Conservation (phyloP, 2,329 filamentous ascomycete species). For the Ascochyta lentis region DNA sequence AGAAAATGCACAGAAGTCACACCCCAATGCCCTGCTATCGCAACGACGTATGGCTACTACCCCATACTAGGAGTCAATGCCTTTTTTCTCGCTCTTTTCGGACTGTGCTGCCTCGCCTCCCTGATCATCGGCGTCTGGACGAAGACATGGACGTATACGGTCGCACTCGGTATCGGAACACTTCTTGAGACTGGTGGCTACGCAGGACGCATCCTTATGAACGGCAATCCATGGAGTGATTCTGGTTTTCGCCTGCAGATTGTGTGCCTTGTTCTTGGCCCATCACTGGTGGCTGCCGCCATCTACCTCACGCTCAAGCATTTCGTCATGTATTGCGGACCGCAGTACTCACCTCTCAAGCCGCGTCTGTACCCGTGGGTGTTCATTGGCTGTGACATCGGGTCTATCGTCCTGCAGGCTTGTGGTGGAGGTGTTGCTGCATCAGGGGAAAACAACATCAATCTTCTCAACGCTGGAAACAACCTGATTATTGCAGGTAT, state of each 20-base stretch:
- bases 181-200: conserved; percentile 54
- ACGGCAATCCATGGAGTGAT: conserved; percentile 52
- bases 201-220: conserved; percentile 51
- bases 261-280: conserved; percentile 52
- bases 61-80: conserved; percentile 49
- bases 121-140: conserved; percentile 39
- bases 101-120: conserved; percentile 24
- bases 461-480: conserved; percentile 53
- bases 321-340: conserved; percentile 53
- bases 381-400: conserved; percentile 64
- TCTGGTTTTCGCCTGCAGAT: conserved; percentile 54
- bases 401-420: conserved; percentile 63
- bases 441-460: conserved; percentile 34
- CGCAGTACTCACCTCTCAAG: conserved; percentile 50
- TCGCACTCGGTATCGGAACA: conserved; percentile 50
- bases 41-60: conserved; percentile 51
- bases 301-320: conserved; percentile 58
- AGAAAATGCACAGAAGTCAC: conserved; percentile 32
- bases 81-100: conserved; percentile 44
- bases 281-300: conserved; percentile 55
- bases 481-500: conserved; percentile 64
- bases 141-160: conserved; percentile 51
- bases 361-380: conserved; percentile 60
- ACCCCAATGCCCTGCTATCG: conserved; percentile 40
- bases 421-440: conserved; percentile 63